A percentile compares a stretch with the other conserved stretches of the same genome.
These are phyloP conservation scores for Paraleonurus japonicus DNA, from an alignment of 257 asterid genomes.

Conservation along the genomic window DNA sequence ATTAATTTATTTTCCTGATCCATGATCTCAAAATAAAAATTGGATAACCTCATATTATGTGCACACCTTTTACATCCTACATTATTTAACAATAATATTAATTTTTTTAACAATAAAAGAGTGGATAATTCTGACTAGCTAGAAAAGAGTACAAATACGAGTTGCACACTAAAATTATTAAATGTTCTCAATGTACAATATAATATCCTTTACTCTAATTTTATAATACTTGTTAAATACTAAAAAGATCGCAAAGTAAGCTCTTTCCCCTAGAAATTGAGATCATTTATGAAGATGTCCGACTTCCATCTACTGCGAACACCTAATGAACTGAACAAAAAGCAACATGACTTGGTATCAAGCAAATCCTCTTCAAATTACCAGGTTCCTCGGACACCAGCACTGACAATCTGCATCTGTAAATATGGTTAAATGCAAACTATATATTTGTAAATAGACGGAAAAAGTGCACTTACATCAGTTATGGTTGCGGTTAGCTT, in stretches of 20 bases:
- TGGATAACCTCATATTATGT: too few species aligned
- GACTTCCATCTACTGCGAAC: slow-evolving; percentile 20
- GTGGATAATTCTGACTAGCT: neutral
- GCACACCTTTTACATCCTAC: too few species aligned
- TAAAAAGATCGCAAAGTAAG: slow-evolving; percentile 6
- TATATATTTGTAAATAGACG: too few species aligned
- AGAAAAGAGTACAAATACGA: neutral
- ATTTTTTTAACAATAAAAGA: too few species aligned
- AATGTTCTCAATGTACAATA: neutral
- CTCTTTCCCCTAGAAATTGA: slow-evolving; percentile 4
- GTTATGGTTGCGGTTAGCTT: slow-evolving; percentile 35
- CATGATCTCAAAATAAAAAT: too few species aligned
- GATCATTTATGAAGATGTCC: slow-evolving; percentile 26
- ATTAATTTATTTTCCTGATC: too few species aligned
- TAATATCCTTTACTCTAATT: neutral
- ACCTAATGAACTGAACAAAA: neutral
- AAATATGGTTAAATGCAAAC: neutral
- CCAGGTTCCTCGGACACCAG: neutral
- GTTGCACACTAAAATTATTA: neutral
- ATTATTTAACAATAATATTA: too few species aligned
- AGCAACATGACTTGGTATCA: neutral
- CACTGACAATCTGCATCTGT: neutral
- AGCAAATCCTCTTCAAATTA: slow-evolving; percentile 15
- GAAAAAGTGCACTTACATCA: slow-evolving; percentile 33
- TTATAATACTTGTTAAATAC: slow-evolving; percentile 8